Evolutionary conservation across 306 rosid species (phyloP), one percentile per base, ranked within the genome.

Genomic region (Acacia confusa): DNA sequence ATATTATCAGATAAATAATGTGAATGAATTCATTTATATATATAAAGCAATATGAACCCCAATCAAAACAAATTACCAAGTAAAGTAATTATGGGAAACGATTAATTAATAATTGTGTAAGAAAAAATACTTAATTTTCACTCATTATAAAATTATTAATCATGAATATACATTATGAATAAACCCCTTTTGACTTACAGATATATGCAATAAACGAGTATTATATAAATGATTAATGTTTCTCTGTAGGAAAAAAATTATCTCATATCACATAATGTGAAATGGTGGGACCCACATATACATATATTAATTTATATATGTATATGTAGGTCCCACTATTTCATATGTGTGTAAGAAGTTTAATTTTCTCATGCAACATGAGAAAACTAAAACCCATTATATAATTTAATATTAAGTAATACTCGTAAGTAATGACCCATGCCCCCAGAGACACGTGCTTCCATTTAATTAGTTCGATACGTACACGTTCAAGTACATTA

Each of bases 401-500:
- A 32, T 32, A 32, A 32, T 32, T 32, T 32, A 32, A 32, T 32
- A 55, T 19, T 20, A 16, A 22, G 10, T 57, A 28, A 52, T 78
- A 50, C n/a, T 20, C 7, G 8, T n/a, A 55, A 55, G 1, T n/a
- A 7, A 78, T 68, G 76, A 60, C 19, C 67, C 81, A 68, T 69
- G 79, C 77, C 52, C 8, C 78, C 53, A 16, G n/a, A 53, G 82
- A 75, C 86, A 83, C 86, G 84, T 79, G 86, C 81, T 76, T 72
- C 24, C 76, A 36, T 79, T 70, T 67, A 64, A 76, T 66, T 67
- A 64, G 77, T 85, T 81, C 55, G 79, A 65, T 25, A 12, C 74
- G 86, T 85, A 89, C 89, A 76, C 74, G 65, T 61, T 74, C 73
- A 80, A 58, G 92, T 83, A 87, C 90, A 72, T 47, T 44, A 84